A percentile compares a stretch with the other conserved stretches of the same genome.
Evolutionary conservation across 1,139 yeast genomes (phyloP).

Genomic region (Lodderomyces parapsilosis): DNA sequence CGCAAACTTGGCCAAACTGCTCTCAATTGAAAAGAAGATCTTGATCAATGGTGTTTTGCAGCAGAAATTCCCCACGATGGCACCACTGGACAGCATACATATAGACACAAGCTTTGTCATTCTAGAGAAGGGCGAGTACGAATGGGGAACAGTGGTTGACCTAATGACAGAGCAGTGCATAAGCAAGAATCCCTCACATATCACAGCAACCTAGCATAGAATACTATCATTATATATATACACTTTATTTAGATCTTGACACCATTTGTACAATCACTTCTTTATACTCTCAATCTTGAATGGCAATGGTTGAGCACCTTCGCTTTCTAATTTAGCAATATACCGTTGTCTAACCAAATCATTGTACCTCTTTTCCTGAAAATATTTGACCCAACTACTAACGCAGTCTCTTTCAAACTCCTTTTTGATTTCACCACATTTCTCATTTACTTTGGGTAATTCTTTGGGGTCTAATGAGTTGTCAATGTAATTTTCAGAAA

Average conservation of each 20-base stretch:
- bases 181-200: slow-evolving; percentile 34
- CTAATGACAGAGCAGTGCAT: slow-evolving; percentile 27
- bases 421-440: slow-evolving; percentile 36
- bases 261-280: slow-evolving; percentile 9
- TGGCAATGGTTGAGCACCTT: slow-evolving; percentile 50
- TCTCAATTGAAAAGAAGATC: slow-evolving; percentile 50
- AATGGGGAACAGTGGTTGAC: slow-evolving; percentile 76
- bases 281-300: slow-evolving; percentile 33
- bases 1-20: slow-evolving; percentile 16
- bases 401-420: slow-evolving; percentile 43
- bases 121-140: slow-evolving; percentile 71
- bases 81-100: slow-evolving; percentile 39
- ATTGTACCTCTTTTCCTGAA: slow-evolving; percentile 47
- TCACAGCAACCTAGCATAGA: slow-evolving; percentile 23
- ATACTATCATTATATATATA: slow-evolving; percentile 8
- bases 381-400: slow-evolving; percentile 46
- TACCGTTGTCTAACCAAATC: slow-evolving; percentile 43
- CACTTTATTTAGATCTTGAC: slow-evolving; percentile 1
- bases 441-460: slow-evolving; percentile 28
- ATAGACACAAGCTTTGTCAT: slow-evolving; percentile 56
- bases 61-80: slow-evolving; percentile 38
- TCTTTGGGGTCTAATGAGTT: slow-evolving; percentile 44
- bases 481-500: slow-evolving; percentile 39
- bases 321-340: slow-evolving; percentile 43
- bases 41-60: slow-evolving; percentile 68